Evolutionary conservation across 345 rosid genomes (phyloP).

Genomic region (Citrus maxima): DNA sequence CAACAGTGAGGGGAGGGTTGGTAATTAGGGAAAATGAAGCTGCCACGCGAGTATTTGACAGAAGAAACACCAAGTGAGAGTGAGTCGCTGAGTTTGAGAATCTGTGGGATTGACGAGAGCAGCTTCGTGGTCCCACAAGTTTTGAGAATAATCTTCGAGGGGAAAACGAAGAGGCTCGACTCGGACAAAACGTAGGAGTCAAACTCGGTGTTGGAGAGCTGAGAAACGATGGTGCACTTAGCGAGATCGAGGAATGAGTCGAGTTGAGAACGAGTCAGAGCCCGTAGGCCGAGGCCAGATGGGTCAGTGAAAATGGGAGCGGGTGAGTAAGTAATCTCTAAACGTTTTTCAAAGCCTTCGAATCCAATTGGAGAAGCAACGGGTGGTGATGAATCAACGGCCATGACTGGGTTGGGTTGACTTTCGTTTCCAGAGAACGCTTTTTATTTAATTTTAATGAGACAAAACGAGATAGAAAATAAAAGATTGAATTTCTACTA

Average conservation of each 20-base stretch:
- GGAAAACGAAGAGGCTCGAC: conserved; percentile 72
- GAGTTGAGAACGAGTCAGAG: conserved; percentile 44
- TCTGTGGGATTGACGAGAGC: conserved; percentile 51
- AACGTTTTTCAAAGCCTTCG: conserved; percentile 78
- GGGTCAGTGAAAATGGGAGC: conserved; percentile 51
- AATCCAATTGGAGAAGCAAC: conserved; percentile 48
- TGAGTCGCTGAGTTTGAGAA: conserved; percentile 39
- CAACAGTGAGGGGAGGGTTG: conserved; percentile 77
- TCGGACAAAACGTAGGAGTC: conserved; percentile 86
- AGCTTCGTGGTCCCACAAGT: conserved; percentile 83
- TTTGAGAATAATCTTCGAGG: conserved; percentile 57
- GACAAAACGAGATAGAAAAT: conserved; percentile 3
- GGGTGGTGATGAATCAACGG: conserved; percentile 9
- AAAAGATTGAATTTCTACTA: neutral
- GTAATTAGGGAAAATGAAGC: conserved; percentile 67
- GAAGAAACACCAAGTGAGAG: conserved; percentile 41
- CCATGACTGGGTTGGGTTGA: conserved; percentile 12
- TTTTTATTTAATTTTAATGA: neutral
- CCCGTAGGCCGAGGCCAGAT: conserved; percentile 48
- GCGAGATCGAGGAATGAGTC: conserved; percentile 61
- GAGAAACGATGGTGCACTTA: conserved; percentile 61
- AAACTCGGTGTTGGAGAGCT: conserved; percentile 52
- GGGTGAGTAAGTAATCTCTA: conserved; percentile 56
- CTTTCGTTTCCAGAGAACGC: neutral
- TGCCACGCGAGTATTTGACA: conserved; percentile 74